Percentiles rank a stretch among this genome's conserved stretches.
These are phyloP conservation scores for Eucalyptus brandiana DNA, from an alignment of 345 rosid genomes.

Conservation along the genomic window DNA sequence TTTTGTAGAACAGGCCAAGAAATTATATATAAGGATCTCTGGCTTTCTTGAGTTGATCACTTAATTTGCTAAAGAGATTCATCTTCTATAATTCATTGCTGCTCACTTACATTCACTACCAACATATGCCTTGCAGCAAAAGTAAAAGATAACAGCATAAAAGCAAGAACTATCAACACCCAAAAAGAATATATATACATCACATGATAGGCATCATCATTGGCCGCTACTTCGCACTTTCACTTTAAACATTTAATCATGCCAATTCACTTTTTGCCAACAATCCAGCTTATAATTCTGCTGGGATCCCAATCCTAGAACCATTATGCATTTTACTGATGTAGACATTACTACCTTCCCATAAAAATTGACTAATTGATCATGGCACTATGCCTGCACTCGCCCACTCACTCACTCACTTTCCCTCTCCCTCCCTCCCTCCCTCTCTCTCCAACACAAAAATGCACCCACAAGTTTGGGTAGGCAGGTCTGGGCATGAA, in stretches of 20 bases:
- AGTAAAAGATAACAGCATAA: neutral
- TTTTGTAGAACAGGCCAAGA: neutral
- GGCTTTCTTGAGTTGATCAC: neutral
- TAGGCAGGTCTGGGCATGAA: neutral
- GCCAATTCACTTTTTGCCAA: neutral
- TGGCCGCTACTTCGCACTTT: neutral
- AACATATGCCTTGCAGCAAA: neutral
- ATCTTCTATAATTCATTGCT: neutral
- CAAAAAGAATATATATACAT: neutral
- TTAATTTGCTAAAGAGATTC: neutral
- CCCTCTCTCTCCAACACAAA: neutral
- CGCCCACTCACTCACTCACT: neutral
- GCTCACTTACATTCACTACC: neutral
- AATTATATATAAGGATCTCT: neutral
- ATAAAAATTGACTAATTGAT: neutral
- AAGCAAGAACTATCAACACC: neutral
- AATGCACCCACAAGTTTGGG: neutral
- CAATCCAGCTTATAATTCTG: neutral
- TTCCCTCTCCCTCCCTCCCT: neutral
- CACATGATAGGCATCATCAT: neutral
- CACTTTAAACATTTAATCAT: neutral
- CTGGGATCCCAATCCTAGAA: neutral
- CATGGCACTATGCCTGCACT: neutral
- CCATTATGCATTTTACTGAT: neutral
- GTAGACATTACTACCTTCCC: neutral